Conservation (phyloP, 257 asterid species). For the Lycium ferocissimum region DNA sequence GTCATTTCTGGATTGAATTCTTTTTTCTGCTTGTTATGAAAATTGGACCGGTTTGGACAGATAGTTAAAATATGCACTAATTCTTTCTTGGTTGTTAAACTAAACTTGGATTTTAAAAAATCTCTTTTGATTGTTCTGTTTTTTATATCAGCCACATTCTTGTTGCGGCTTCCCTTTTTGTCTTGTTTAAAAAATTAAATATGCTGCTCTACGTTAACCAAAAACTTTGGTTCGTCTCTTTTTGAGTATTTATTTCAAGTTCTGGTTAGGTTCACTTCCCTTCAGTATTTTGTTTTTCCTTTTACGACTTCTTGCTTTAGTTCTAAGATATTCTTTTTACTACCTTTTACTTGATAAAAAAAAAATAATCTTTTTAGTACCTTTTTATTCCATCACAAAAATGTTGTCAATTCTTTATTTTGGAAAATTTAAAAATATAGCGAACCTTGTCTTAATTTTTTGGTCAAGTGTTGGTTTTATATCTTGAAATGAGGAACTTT, state of each 20-base stretch:
- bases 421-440: neutral
- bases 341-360: no score
- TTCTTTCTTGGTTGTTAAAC: neutral
- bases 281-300: neutral
- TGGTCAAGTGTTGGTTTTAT: neutral
- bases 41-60: neutral
- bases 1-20: neutral
- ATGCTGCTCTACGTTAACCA: neutral
- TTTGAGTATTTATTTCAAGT: neutral
- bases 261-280: constrained; percentile 15
- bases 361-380: neutral
- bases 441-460: neutral
- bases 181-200: neutral
- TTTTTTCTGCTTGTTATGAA: neutral
- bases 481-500: neutral
- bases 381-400: neutral
- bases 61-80: neutral
- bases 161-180: neutral
- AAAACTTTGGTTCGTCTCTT: neutral
- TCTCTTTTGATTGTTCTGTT: neutral
- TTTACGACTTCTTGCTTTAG: neutral
- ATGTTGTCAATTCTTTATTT: neutral
- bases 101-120: neutral
- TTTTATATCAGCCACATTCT: neutral
- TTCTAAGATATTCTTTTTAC: neutral